These are phyloP conservation scores for Rubroboletus pulcherrimus DNA, from an alignment of 768 basidiomycete species.

Conservation along the genomic window DNA sequence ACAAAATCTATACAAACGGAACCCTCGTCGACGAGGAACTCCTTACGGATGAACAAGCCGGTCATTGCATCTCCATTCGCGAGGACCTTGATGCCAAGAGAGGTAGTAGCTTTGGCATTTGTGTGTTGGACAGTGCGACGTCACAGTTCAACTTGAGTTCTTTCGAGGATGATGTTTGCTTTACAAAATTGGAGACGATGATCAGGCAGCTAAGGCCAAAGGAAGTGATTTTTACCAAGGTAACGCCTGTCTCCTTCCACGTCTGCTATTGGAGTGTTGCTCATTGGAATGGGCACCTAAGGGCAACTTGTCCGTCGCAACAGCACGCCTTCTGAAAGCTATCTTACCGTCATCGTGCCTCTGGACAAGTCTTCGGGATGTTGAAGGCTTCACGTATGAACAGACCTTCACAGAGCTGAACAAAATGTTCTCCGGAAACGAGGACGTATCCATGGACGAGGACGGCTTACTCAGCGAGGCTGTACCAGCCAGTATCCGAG, in stretches of 20 bases:
- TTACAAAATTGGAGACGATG: conserved; percentile 90
- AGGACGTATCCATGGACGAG: conserved; percentile 45
- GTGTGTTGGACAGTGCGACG: conserved; percentile 90
- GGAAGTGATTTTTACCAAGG: conserved; percentile 89
- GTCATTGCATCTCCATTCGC: conserved; percentile 89
- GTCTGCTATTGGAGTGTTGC: neutral
- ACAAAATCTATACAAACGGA: conserved; percentile 95
- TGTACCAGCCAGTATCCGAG: conserved; percentile 70
- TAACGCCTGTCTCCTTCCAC: conserved; percentile 22
- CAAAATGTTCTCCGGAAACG: conserved; percentile 53
- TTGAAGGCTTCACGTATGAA: conserved; percentile 80
- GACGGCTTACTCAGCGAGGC: conserved; percentile 33
- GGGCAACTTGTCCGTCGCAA: conserved; percentile 84
- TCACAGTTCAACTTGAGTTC: conserved; percentile 89
- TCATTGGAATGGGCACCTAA: conserved; percentile 28
- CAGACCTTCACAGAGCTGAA: conserved; percentile 67
- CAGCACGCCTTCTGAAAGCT: conserved; percentile 76
- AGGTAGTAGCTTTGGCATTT: conserved; percentile 76
- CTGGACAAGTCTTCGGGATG: conserved; percentile 81
- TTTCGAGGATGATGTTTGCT: conserved; percentile 89
- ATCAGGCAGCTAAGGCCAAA: conserved; percentile 89
- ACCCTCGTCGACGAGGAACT: conserved; percentile 90
- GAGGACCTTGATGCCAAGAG: conserved; percentile 40
- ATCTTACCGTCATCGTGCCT: conserved; percentile 77
- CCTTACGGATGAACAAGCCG: conserved; percentile 88